Evolutionary conservation across 495 filamentous ascomycete species (phyloP), one percentile per base, ranked within the genome.

Genomic region (Penicillium macrosclerotiorum): DNA sequence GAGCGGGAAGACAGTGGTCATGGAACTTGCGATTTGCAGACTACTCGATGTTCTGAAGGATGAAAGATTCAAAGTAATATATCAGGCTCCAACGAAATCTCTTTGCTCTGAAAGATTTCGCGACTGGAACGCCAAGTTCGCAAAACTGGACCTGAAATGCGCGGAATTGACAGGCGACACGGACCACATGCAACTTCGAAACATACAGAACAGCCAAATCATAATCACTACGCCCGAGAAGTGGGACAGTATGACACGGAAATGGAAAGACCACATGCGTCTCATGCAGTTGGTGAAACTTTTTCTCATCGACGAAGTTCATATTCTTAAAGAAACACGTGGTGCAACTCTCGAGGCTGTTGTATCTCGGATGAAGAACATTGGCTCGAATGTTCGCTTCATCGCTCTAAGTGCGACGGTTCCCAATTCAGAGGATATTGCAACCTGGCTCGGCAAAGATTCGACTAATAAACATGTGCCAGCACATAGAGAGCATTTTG

Each of bases 161-260:
- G 85, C 85, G 7, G 90, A 96, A 61, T 72, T 97, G 44, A 98
- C 93, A 1, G 93, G 93, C 9, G 93, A 98, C 64, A 95, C 92
- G 0, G 88, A 91, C 34, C 72, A 81, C 42, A 66, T 71, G 1
- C 85, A 95, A 53, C 72, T 95, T 46, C 74, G 72, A 33, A 81
- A 76, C 47, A 86, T 96, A 9, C 85, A 90, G 41, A 82, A 71
- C 54, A 92, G 91, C 26, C 86, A 84, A 39, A 90, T 98, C 45
- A 95, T 98, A 46, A 84, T 98, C 37, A 97, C 93, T 0, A 98
- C 93, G 0, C 93, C 93, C 1, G 93, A 98, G 65, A 98, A 98
- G 62, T 98, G 93, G 93, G 93, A 98, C 64, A 95, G 89, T 47
- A 86, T 98, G 64, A 98, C 93, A 1, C 78, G 93, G 23, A 93